These are phyloP conservation scores for Chlamydomonas sp. DNA, from an alignment of 139 green algal species.

Conservation along the genomic window DNA sequence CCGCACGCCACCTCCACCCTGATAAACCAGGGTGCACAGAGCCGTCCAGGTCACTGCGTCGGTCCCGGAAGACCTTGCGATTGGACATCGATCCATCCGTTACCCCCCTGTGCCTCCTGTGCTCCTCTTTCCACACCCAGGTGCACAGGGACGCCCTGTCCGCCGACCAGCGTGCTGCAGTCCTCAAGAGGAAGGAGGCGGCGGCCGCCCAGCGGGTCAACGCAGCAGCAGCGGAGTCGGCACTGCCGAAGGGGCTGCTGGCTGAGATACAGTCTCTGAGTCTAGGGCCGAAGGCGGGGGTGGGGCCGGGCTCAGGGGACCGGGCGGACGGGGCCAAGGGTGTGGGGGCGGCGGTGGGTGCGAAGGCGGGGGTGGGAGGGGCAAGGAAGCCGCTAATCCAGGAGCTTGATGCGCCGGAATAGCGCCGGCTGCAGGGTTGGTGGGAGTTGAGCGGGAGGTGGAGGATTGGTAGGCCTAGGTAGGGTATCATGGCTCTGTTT, in stretches of 20 bases:
- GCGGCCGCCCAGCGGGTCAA: not conserved
- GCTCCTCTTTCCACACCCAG: not conserved
- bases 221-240: not conserved
- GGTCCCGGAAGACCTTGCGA: not conserved
- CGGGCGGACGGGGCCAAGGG: not conserved
- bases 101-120: too few species aligned
- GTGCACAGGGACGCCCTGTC: not conserved
- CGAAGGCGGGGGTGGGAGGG: too few species aligned
- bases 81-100: not conserved
- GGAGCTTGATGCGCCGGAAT: not conserved
- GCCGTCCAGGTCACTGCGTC: not conserved
- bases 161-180: not conserved
- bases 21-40: too few species aligned
- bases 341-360: too few species aligned
- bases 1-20: too few species aligned
- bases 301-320: too few species aligned
- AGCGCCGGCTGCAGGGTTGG: too few species aligned
- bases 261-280: not conserved
- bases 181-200: not conserved
- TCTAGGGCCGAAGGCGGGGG: not conserved
- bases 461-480: too few species aligned
- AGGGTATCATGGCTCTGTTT: too few species aligned
- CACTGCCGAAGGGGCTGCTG: slow-evolving; percentile 2
- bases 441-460: too few species aligned
- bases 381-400: slow-evolving; percentile 18